Evolutionary conservation across 805 yeast species (phyloP), one percentile per base, ranked within the genome.

Genomic region (Jamesozyma jinghongensis): DNA sequence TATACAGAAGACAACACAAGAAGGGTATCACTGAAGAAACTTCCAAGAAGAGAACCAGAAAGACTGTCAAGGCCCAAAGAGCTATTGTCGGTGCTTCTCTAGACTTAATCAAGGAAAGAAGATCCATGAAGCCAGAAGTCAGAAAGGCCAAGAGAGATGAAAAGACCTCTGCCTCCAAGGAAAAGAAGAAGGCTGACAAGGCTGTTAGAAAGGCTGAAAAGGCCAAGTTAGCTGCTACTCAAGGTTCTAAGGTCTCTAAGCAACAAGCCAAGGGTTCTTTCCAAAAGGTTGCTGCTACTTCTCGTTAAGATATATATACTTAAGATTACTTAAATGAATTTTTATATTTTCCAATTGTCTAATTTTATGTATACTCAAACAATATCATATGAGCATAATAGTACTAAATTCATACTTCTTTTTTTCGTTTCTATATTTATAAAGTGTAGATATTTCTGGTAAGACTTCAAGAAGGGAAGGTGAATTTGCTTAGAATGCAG

Each of bases 1-100:
- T 92, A 65, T 92, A 77, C 90, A 90, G 99, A 82, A 85, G 95
- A 77, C 96, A 90, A 77, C 97, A 92, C 94, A 87, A 86, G 84
- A 92, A 92, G 79, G 99, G 99, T 78, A 79, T 90, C 69, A 81
- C 96, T 66, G 99, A 92, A 80, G 98, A 92, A 78, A 85, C 84
- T 61, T 62, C 94, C 71, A 92, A 86, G 84, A 94, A 85, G 83
- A 85, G 95, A 76, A 58, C 92, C 61, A 90, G 96, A 81, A 88
- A 86, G 81, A 70, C 95, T 66, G 94, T 88, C 73, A 92, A 92
- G 84, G 79, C 84, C 73, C 97, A 88, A 78, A 92, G 98, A 81
- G 96, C 95, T 55, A 82, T 92, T 69, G 97, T 90, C 59, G 98
- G 99, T 81, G 98, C 97, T 69, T 85, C 98, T 65, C 77, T 92